Evolutionary conservation across 1,284 basidiomycete species (phyloP).

Genomic region (Abortiporus biennis): DNA sequence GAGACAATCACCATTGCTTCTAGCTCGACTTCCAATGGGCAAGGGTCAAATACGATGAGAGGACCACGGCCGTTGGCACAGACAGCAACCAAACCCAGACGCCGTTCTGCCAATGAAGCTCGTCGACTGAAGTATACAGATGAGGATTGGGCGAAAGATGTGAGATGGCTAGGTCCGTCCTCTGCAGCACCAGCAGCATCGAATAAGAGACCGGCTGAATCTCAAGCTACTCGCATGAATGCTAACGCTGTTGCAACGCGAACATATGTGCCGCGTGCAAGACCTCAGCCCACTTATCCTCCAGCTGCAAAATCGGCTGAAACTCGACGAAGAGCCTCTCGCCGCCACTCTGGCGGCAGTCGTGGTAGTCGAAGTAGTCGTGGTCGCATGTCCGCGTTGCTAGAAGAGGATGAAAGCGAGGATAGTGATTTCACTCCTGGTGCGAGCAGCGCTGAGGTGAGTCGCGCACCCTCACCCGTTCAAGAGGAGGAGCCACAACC

Average conservation of each 20-base stretch:
- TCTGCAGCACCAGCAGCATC: slow-evolving; percentile 3
- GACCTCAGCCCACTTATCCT: slow-evolving; percentile 1
- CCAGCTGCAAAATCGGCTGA: slow-evolving; percentile 13
- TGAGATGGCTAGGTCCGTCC: slow-evolving; percentile 49
- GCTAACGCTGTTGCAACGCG: neutral
- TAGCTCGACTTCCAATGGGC: slow-evolving; percentile 7
- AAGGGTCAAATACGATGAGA: neutral
- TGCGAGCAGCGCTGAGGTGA: slow-evolving; percentile 21
- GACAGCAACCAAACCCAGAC: slow-evolving; percentile 6
- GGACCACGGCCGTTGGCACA: slow-evolving; percentile 8
- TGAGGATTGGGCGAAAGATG: slow-evolving; percentile 58
- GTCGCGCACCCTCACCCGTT: slow-evolving; percentile 22
- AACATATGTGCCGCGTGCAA: too few relatives aligned
- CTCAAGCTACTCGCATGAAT: neutral
- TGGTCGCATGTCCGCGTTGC: slow-evolving; percentile 35
- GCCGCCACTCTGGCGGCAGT: slow-evolving; percentile 5
- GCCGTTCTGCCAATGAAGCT: slow-evolving; percentile 23
- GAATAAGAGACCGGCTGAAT: neutral
- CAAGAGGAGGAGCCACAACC: slow-evolving; percentile 15
- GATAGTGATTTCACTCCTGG: slow-evolving; percentile 16
- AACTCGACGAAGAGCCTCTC: slow-evolving; percentile 10
- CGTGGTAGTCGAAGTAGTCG: slow-evolving; percentile 13
- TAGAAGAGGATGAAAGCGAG: slow-evolving; percentile 37
- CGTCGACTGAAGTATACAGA: slow-evolving; percentile 32
- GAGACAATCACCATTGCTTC: slow-evolving; percentile 22